A percentile compares a stretch with the other conserved stretches of the same genome.
These are phyloP conservation scores for Stygiomarasmius scandens DNA, from an alignment of 1,284 basidiomycete genomes.

Conservation along the genomic window DNA sequence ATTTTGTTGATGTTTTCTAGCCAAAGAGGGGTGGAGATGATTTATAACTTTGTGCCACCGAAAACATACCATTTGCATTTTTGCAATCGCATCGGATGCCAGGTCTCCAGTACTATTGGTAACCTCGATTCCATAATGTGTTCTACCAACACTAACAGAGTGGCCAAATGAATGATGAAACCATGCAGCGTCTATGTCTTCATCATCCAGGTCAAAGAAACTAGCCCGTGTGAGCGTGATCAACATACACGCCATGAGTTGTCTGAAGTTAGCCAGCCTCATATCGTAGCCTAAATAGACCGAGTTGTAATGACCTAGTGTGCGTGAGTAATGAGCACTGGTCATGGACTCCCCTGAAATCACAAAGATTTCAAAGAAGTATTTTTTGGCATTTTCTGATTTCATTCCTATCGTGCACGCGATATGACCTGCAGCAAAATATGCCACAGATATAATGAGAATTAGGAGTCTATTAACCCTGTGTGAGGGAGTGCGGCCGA, in stretches of 20 bases:
- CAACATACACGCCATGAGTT: conserved; percentile 5
- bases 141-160: neutral
- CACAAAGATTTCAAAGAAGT: conserved; percentile 14
- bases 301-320: neutral
- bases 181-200: conserved; percentile 1
- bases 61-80: conserved; percentile 6
- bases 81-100: neutral
- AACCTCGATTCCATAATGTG: conserved; percentile 1
- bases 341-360: neutral
- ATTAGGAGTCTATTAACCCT: conserved; percentile 4
- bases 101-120: neutral
- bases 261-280: neutral
- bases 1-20: neutral
- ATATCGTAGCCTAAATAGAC: neutral
- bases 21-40: conserved; percentile 1
- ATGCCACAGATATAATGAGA: neutral
- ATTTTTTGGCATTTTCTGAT: neutral
- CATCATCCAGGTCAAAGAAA: conserved; percentile 7
- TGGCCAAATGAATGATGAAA: conserved; percentile 9
- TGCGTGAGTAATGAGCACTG: neutral
- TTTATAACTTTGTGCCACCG: conserved; percentile 8
- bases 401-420: neutral
- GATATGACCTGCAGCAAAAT: conserved; percentile 6
- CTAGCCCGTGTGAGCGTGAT: neutral
- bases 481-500: conserved; percentile 6